A percentile compares a stretch with the other conserved stretches of the same genome.
These are phyloP conservation scores for Aspergillus unguis DNA, from an alignment of 2,329 filamentous ascomycete species.

Conservation along the genomic window DNA sequence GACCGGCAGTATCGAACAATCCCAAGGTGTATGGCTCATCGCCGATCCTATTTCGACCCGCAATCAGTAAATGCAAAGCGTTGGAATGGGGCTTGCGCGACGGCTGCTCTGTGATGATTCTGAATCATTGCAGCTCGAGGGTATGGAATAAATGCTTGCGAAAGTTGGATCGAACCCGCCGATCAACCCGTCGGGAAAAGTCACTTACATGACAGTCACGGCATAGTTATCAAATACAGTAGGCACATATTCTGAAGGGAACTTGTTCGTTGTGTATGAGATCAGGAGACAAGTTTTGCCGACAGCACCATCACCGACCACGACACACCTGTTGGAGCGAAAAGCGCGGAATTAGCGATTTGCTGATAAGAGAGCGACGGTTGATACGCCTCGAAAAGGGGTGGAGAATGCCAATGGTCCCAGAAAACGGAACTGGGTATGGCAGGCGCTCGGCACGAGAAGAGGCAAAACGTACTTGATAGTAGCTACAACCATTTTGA, in stretches of 20 bases:
- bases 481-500: constrained; percentile 59
- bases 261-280: constrained; percentile 99
- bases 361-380: constrained; percentile 10
- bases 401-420: background rate
- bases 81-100: too few species aligned
- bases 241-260: constrained; percentile 98
- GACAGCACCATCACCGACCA: constrained; percentile 98
- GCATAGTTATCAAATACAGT: constrained; percentile 99
- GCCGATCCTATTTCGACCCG: constrained; percentile 69
- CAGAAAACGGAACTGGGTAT: constrained; percentile 10
- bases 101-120: too few species aligned
- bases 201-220: constrained; percentile 95
- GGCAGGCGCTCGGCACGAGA: constrained; percentile 5
- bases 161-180: background rate
- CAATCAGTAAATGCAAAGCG: constrained; percentile 3
- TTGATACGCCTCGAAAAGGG: constrained; percentile 11
- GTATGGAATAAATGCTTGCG: background rate
- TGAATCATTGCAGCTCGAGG: background rate
- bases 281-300: constrained; percentile 99
- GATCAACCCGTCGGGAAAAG: background rate
- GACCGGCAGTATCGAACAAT: constrained; percentile 96
- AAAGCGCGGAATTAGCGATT: constrained; percentile 20
- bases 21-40: constrained; percentile 98
- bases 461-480: constrained; percentile 53
- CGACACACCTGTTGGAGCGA: constrained; percentile 71